These are phyloP conservation scores for Senna siamea DNA, from an alignment of 306 rosid genomes.

Conservation along the genomic window DNA sequence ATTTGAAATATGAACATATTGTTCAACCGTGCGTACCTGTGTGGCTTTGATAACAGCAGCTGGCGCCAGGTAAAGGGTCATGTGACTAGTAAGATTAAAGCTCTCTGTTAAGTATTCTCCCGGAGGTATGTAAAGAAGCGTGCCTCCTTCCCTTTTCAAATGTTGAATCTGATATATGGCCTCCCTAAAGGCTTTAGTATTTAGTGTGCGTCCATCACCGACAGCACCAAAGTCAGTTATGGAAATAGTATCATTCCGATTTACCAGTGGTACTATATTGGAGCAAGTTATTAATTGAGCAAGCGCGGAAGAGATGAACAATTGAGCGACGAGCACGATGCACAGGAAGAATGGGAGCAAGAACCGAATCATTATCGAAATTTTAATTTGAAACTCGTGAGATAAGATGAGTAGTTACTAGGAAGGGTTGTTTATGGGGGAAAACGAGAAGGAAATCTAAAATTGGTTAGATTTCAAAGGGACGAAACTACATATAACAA, in stretches of 20 bases:
- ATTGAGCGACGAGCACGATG: constrained; percentile 21
- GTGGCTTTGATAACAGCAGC: constrained; percentile 85
- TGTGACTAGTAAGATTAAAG: constrained; percentile 81
- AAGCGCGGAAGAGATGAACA: constrained; percentile 12
- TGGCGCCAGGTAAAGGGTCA: constrained; percentile 78
- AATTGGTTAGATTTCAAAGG: no score
- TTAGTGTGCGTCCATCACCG: constrained; percentile 74
- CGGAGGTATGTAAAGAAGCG: constrained; percentile 76
- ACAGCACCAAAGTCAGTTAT: constrained; percentile 70
- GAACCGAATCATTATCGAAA: constrained; percentile 42
- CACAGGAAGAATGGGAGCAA: constrained; percentile 27
- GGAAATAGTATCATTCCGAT: constrained; percentile 67
- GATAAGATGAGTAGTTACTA: no score
- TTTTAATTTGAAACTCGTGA: no score
- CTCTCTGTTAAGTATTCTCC: constrained; percentile 79
- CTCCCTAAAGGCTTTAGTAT: constrained; percentile 70
- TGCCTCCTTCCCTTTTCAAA: constrained; percentile 63
- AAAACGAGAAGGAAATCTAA: no score
- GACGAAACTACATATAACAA: no score
- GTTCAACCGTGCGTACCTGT: constrained; percentile 45
- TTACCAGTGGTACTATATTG: constrained; percentile 56
- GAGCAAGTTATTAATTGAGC: constrained; percentile 65
- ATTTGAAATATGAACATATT: not conserved
- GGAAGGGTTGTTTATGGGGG: no score
- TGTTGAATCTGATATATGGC: constrained; percentile 72